These are phyloP conservation scores for Fusarium udum DNA, from an alignment of 2,329 filamentous ascomycete species.

Conservation along the genomic window DNA sequence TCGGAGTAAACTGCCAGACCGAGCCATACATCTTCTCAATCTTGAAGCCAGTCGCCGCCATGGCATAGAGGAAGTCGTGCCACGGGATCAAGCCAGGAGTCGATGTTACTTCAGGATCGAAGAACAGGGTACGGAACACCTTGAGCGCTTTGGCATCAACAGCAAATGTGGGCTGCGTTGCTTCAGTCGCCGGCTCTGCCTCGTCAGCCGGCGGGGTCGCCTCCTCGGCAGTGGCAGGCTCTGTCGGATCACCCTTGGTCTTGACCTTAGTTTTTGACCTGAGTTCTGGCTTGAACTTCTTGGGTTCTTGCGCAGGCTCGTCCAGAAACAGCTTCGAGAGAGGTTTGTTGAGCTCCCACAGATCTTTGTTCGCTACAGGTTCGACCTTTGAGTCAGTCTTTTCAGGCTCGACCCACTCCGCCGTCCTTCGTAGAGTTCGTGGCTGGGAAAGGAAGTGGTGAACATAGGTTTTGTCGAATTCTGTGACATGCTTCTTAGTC, in stretches of 20 bases:
- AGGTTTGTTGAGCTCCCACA: not conserved
- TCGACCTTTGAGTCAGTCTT: not conserved
- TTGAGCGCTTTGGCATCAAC: not conserved
- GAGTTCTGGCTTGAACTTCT: not conserved
- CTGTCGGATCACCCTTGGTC: not conserved
- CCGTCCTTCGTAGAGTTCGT: not conserved
- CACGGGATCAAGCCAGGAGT: not conserved
- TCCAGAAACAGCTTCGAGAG: not conserved
- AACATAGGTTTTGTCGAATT: not conserved
- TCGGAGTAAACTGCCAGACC: not conserved
- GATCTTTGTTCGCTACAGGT: not conserved
- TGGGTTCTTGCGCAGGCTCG: not conserved
- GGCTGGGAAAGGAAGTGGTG: not conserved
- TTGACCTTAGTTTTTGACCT: not conserved
- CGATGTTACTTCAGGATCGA: not conserved
- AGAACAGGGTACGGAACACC: not conserved
- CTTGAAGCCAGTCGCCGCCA: not conserved
- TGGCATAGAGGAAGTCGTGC: not conserved
- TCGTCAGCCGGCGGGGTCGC: accelerated
- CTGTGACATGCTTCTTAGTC: accelerated
- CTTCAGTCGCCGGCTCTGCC: not conserved
- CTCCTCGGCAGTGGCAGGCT: accelerated
- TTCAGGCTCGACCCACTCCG: not conserved
- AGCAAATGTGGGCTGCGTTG: not conserved
- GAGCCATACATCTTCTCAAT: constrained; percentile 7